Evolutionary conservation across 352 stramenopile genomes (phyloP).

Genomic region (Thraustochytrium sp.): DNA sequence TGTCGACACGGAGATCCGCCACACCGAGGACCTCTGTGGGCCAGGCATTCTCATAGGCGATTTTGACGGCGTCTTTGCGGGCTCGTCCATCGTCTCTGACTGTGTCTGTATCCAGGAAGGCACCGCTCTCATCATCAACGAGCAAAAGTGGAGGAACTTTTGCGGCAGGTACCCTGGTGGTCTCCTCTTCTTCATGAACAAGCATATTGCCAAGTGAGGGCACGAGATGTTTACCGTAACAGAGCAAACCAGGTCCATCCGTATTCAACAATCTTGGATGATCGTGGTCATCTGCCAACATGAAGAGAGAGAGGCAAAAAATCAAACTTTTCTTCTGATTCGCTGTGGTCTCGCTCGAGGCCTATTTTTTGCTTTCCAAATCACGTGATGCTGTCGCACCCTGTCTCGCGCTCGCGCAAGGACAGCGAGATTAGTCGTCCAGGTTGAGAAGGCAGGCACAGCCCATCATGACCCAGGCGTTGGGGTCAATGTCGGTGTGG

Average conservation of each 20-base stretch:
- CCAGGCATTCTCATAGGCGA: not conserved
- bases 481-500: conserved; percentile 65
- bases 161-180: conserved; percentile 16
- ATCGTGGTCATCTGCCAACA: no score
- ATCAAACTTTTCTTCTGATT: no score
- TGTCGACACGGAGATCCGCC: not conserved
- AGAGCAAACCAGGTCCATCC: no score
- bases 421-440: conserved; percentile 61
- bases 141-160: conserved; percentile 13
- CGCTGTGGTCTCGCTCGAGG: no score
- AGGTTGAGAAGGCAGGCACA: conserved; percentile 88
- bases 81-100: not conserved
- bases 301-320: no score
- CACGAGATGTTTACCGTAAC: not conserved
- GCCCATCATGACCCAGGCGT: conserved; percentile 85
- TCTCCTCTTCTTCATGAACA: conserved; percentile 39
- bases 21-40: not conserved
- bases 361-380: not conserved
- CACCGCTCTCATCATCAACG: not conserved
- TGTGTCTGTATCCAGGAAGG: not conserved
- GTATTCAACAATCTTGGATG: no score
- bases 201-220: conserved; percentile 6
- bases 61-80: conserved; percentile 34
- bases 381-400: no score
- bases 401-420: no score